Percentiles rank a stretch among this genome's conserved stretches.
phyloP scores from a whole-genome alignment of 805 yeast species.

The Pichia sporocuriosa region DNA sequence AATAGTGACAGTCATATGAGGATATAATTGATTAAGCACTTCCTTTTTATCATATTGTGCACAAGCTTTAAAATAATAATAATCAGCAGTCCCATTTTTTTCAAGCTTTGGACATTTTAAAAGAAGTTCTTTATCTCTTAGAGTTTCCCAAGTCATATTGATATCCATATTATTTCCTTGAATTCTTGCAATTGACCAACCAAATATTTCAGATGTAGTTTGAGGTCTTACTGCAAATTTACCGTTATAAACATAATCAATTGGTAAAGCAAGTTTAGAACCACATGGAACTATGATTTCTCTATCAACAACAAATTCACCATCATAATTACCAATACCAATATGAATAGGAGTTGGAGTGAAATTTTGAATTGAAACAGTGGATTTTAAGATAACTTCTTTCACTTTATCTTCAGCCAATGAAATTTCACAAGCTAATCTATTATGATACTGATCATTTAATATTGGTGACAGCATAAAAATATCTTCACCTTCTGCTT shows the following conservation, averaged over 20 bases:
- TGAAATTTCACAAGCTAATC: conserved; percentile 65
- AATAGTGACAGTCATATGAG: conserved; percentile 70
- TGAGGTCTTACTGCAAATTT: conserved; percentile 57
- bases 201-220: conserved; percentile 41
- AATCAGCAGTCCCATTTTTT: conserved; percentile 29
- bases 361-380: conserved; percentile 61
- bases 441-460: conserved; percentile 45
- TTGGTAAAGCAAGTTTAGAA: conserved; percentile 60
- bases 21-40: conserved; percentile 68
- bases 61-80: conserved; percentile 60
- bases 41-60: conserved; percentile 60
- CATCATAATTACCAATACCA: conserved; percentile 31
- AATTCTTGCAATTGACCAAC: conserved; percentile 55
- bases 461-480: conserved; percentile 59
- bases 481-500: conserved; percentile 78
- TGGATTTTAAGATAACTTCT: conserved; percentile 67
- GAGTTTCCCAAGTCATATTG: conserved; percentile 55
- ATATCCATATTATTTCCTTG: conserved; percentile 14
- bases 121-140: conserved; percentile 43
- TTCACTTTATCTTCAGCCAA: conserved; percentile 76
- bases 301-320: conserved; percentile 25
- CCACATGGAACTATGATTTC: conserved; percentile 47
- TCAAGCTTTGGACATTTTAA: conserved; percentile 50
- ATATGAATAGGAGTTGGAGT: conserved; percentile 51
- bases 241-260: conserved; percentile 56